Base-by-base conservation (phyloP, 768 basidiomycete genomes). In the Pleurotus pulmonarius region DNA sequence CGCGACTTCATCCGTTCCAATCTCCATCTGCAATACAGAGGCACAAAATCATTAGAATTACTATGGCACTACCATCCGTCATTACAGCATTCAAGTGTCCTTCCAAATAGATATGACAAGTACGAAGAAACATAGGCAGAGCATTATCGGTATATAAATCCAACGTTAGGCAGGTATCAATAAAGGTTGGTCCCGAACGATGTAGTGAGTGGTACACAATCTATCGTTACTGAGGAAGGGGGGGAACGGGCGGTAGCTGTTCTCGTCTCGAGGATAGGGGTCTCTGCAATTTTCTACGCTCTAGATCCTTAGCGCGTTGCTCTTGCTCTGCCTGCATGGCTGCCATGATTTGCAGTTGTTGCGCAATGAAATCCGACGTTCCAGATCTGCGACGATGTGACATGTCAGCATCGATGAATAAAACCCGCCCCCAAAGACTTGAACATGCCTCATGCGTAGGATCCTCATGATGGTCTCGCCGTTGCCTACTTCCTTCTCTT, bases 381-480 rank as follows among this genome's bases (percentile, higher is more conserved):
- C 83, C 81, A 9, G 89, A 80, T 64, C 93, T 93, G 67, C 0
- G 60, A 51, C 34, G 34, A 22, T 15, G 13, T 43, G 62, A n/a
- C 26, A 18, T 46, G 26, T 16, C 43, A 12, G 40, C 49, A 39
- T 49, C 40, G 25, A 47, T 4, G 54, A n/a, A 5, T 11, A 45
- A 29, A 11, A 49, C 3, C 29, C 29, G 29, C 29, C 29, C 26
- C 29, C 29, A 11, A 34, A 45, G 47, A 24, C 43, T 24, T 16
- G 24, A 22, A 7, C 9, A 70, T 66, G 93, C 95, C 94, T 81
- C 96, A 98, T 98, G 29, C 97, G 83, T 41, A 99, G 76, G 60
- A 99, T 95, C 56, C 94, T 79, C 78, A 99, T 83, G 57, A 98
- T 97, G 38, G 89, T 93, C 73, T 98, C 94, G 51, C 90, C 92